Conservation (phyloP, 1,139 yeast species). For the Geotrichum bryndzae region DNA sequence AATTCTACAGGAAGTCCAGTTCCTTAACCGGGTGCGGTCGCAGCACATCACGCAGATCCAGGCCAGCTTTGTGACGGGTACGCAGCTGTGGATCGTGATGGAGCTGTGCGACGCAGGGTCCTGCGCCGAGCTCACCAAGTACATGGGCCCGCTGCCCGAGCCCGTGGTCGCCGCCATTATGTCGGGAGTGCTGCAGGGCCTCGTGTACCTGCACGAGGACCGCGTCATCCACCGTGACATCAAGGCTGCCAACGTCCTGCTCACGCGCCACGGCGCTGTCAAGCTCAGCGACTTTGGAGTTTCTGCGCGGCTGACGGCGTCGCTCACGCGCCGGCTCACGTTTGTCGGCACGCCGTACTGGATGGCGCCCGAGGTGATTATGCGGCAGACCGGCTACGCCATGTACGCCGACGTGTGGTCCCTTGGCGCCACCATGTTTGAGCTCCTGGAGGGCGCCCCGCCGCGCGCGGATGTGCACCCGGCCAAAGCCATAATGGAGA, state of each 20-base stretch:
- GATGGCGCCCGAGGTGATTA: slow-evolving; percentile 92
- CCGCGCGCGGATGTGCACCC: slow-evolving; percentile 56
- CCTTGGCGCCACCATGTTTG: slow-evolving; percentile 79
- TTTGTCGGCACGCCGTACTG: slow-evolving; percentile 98
- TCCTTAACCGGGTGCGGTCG: slow-evolving; percentile 60
- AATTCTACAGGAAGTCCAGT: slow-evolving; percentile 67
- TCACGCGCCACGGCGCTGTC: slow-evolving; percentile 67
- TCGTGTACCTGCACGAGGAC: slow-evolving; percentile 63
- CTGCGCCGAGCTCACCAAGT: slow-evolving; percentile 55
- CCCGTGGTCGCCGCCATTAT: slow-evolving; percentile 22
- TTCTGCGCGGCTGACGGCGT: slow-evolving; percentile 78
- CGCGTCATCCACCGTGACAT: slow-evolving; percentile 85
- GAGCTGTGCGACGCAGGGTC: slow-evolving; percentile 93
- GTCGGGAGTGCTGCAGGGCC: slow-evolving; percentile 57
- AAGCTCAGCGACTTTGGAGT: slow-evolving; percentile 96
- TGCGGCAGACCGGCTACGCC: slow-evolving; percentile 50
- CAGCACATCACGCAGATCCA: slow-evolving; percentile 57
- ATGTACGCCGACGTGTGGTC: slow-evolving; percentile 91
- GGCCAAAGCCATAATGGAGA: slow-evolving; percentile 63
- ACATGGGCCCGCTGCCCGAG: slow-evolving; percentile 14
- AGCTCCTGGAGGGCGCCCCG: slow-evolving; percentile 88
- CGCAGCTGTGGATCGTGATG: slow-evolving; percentile 81
- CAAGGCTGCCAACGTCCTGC: slow-evolving; percentile 74
- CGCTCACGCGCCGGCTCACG: slow-evolving; percentile 71
- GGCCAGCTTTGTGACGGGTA: slow-evolving; percentile 56